Percentiles rank a stretch among this genome's conserved stretches.
Evolutionary conservation across 164 flowering plant species (phyloP).

Genomic region (Malania oleifera): DNA sequence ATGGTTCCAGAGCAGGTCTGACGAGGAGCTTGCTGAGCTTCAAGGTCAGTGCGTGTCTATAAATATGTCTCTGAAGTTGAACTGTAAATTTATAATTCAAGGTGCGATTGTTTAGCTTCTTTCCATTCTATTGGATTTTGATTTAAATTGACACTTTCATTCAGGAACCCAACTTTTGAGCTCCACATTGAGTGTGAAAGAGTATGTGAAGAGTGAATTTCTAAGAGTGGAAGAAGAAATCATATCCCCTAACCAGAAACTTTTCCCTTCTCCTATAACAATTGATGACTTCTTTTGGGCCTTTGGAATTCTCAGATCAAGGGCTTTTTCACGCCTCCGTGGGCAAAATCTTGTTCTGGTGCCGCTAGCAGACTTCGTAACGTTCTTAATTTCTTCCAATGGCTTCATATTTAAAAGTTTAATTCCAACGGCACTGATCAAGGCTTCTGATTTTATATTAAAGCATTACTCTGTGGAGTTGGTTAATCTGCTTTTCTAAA

Average conservation of each 20-base stretch:
- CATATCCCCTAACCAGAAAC: slow-evolving; percentile 50
- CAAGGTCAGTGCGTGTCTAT: slow-evolving; percentile 72
- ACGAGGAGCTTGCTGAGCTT: slow-evolving; percentile 87
- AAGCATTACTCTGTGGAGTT: too few relatives aligned
- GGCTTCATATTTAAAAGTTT: too few relatives aligned
- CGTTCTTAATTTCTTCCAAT: background rate
- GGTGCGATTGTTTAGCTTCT: too few relatives aligned
- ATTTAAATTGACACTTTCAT: slow-evolving; percentile 12
- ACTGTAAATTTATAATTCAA: too few relatives aligned
- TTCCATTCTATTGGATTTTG: background rate
- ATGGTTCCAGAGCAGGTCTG: slow-evolving; percentile 91
- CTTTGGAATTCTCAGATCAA: slow-evolving; percentile 84
- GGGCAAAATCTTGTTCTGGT: slow-evolving; percentile 81
- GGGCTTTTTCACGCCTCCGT: slow-evolving; percentile 85
- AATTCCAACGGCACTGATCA: background rate
- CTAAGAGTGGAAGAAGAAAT: slow-evolving; percentile 57
- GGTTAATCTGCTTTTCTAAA: too few relatives aligned
- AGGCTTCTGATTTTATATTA: too few relatives aligned
- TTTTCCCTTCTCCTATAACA: slow-evolving; percentile 67
- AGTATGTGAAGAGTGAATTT: slow-evolving; percentile 74
- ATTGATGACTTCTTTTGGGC: slow-evolving; percentile 89
- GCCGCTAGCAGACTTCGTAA: slow-evolving; percentile 86
- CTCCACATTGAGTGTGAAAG: slow-evolving; percentile 72
- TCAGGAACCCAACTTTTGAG: slow-evolving; percentile 88
- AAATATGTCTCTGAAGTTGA: too few relatives aligned